phyloP scores from a whole-genome alignment of 257 asterid genomes.

The Solanum piurae region DNA sequence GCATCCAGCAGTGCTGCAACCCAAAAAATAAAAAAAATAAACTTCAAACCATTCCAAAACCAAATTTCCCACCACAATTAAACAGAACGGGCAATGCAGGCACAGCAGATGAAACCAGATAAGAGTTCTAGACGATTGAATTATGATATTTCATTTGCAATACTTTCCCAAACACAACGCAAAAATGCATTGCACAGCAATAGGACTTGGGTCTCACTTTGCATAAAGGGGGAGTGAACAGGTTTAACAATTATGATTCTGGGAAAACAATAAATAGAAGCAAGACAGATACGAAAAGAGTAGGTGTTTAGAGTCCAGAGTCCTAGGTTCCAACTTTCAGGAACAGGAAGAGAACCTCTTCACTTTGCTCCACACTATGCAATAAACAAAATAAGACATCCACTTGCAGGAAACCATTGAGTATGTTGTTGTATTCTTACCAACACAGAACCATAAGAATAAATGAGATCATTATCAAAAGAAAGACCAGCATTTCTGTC shows the following conservation, averaged over 20 bases:
- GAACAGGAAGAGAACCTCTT: not conserved
- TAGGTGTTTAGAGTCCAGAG: not conserved
- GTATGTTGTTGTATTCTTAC: not conserved
- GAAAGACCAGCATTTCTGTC: not conserved
- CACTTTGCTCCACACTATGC: not conserved
- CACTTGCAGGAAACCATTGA: not conserved
- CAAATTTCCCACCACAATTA: not conserved
- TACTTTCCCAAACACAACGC: not conserved
- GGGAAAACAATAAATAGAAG: not conserved
- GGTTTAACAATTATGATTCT: not conserved
- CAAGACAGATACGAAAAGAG: not conserved
- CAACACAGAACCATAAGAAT: not conserved
- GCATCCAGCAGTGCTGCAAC: conserved; percentile 65
- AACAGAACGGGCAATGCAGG: not conserved
- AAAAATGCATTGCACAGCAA: not conserved
- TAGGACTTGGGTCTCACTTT: not conserved
- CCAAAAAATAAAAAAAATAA: not conserved
- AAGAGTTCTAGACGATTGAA: not conserved
- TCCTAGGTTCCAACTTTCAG: not conserved
- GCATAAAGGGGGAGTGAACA: not conserved
- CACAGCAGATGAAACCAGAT: not conserved
- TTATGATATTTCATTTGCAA: not conserved
- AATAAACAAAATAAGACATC: not conserved
- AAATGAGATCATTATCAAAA: not conserved
- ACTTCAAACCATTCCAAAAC: not conserved